Evolutionary conservation across 2,329 filamentous ascomycete genomes (phyloP).

Genomic region (Phoma sp.): DNA sequence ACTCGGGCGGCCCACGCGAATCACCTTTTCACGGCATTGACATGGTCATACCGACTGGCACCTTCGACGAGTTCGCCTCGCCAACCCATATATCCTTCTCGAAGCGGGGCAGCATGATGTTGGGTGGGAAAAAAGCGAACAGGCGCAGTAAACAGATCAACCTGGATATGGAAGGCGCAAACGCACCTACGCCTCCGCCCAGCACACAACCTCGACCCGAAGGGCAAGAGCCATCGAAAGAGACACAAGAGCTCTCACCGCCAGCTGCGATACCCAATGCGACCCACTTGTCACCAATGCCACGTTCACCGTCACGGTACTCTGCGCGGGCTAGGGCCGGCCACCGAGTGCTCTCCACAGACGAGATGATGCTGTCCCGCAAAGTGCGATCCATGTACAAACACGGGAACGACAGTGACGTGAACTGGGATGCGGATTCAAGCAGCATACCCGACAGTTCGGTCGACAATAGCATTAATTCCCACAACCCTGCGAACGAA

Average conservation of each 20-base stretch:
- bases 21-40: conserved; percentile 57
- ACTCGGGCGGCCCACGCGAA: conserved; percentile 17
- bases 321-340: conserved; percentile 45
- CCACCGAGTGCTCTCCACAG: conserved; percentile 65
- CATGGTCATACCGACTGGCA: conserved; percentile 63
- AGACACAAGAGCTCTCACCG: conserved; percentile 27
- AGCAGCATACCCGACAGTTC: conserved; percentile 25
- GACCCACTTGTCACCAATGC: conserved; percentile 33
- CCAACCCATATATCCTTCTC: conserved; percentile 64
- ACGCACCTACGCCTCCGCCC: conserved; percentile 22
- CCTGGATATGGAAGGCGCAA: conserved; percentile 28
- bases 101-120: conserved; percentile 66
- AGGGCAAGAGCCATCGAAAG: conserved; percentile 22
- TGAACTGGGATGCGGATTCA: conserved; percentile 48
- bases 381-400: conserved; percentile 71
- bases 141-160: conserved; percentile 41
- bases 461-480: conserved; percentile 33
- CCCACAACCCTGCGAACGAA: conserved; percentile 32
- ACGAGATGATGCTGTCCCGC: conserved; percentile 69
- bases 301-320: conserved; percentile 49
- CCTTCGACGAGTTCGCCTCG: conserved; percentile 61
- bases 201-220: conserved; percentile 7
- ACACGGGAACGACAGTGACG: conserved; percentile 64
- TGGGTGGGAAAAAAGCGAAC: conserved; percentile 61
- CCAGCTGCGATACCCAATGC: conserved; percentile 40